Evolutionary conservation across 371 early-diverging fungal genomes (phyloP).

Genomic region (Mucor velutinosus): DNA sequence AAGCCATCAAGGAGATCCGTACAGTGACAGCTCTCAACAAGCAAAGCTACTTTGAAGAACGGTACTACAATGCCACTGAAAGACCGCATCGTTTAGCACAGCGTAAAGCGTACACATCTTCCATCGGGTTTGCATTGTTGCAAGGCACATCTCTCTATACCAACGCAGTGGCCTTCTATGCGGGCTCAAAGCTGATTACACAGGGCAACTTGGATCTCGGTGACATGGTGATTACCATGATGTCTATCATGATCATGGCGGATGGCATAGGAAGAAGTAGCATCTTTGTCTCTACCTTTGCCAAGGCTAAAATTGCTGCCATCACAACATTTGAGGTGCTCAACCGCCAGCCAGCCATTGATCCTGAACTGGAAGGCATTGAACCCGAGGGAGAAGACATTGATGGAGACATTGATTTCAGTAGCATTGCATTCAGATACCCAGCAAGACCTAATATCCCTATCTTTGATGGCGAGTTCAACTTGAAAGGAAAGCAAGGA

Average conservation of each 20-base stretch:
- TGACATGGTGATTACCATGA: constrained; percentile 65
- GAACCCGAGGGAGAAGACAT: constrained; percentile 39
- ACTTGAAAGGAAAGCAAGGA: constrained; percentile 69
- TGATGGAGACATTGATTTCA: constrained; percentile 57
- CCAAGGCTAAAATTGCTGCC: constrained; percentile 84
- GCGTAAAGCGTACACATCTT: constrained; percentile 54
- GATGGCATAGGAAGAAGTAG: constrained; percentile 64
- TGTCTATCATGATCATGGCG: constrained; percentile 70
- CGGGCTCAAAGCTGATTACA: constrained; percentile 51
- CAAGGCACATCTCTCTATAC: constrained; percentile 67
- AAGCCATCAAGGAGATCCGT: constrained; percentile 85
- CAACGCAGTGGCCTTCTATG: constrained; percentile 64
- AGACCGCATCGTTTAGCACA: constrained; percentile 67
- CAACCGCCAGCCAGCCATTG: constrained; percentile 72
- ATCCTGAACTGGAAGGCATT: constrained; percentile 65
- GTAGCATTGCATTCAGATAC: constrained; percentile 75
- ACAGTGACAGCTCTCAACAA: constrained; percentile 85
- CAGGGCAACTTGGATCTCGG: constrained; percentile 34
- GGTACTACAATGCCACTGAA: constrained; percentile 58
- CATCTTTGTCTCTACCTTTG: constrained; percentile 58
- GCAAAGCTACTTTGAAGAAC: constrained; percentile 66
- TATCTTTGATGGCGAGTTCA: constrained; percentile 76
- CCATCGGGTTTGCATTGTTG: constrained; percentile 68
- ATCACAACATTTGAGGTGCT: constrained; percentile 71
- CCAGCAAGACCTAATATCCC: constrained; percentile 79